Conservation (phyloP, 805 yeast species). For the Starmerella riodocensis region DNA sequence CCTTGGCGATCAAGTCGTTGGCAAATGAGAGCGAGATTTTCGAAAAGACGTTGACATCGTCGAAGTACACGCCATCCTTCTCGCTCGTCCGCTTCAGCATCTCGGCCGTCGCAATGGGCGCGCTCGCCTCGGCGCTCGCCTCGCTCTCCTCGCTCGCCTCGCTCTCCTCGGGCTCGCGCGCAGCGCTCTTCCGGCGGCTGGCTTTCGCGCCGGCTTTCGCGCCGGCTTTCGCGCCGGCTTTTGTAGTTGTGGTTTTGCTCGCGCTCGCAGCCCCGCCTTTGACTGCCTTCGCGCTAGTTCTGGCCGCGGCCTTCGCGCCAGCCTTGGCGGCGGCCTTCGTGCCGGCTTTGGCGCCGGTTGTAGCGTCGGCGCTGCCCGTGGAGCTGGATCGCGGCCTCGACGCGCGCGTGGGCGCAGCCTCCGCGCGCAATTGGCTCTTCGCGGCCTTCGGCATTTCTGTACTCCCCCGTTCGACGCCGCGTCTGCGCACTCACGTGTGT, state of each 20-base stretch:
- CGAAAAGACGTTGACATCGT: too few relatives aligned
- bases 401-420: not conserved
- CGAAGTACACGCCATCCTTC: too few relatives aligned
- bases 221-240: too few relatives aligned
- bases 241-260: not conserved
- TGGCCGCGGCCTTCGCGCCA: not conserved
- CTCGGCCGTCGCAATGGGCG: too few relatives aligned
- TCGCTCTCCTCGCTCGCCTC: constrained; percentile 34
- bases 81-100: too few relatives aligned
- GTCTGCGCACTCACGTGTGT: too few relatives aligned
- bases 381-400: not conserved
- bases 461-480: not conserved
- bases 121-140: constrained; percentile 63
- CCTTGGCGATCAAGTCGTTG: constrained; percentile 42
- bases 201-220: too few relatives aligned
- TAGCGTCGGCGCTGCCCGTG: not conserved
- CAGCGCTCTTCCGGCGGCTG: too few relatives aligned
- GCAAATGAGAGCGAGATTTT: too few relatives aligned
- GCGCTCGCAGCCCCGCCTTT: not conserved
- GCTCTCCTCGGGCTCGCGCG: not conserved
- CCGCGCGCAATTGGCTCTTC: not conserved
- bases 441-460: constrained; percentile 4
- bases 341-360: not conserved
- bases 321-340: not conserved
- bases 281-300: not conserved